A percentile compares a stretch with the other conserved stretches of the same genome.
phyloP scores from a whole-genome alignment of 176 grass and related monocot genomes.

The Pharus latifolius region DNA sequence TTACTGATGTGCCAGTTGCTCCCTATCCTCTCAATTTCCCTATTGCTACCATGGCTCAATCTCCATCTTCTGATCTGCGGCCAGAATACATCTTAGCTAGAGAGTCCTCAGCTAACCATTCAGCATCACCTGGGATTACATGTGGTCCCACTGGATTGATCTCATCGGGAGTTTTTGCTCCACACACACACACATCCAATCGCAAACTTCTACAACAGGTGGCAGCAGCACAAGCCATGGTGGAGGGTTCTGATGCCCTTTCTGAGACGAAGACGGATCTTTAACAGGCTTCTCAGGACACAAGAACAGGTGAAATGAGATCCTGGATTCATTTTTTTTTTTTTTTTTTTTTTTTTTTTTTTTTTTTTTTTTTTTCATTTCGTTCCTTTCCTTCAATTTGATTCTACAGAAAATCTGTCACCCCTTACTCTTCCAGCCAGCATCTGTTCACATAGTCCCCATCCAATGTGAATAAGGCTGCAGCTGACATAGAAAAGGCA shows the following conservation, averaged over 20 bases:
- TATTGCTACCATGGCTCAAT: constrained; percentile 37
- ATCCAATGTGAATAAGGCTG: constrained; percentile 40
- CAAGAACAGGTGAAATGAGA: constrained; percentile 31
- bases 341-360: no score
- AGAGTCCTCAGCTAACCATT: constrained; percentile 21
- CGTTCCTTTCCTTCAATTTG: constrained; percentile 12
- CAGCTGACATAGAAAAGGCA: constrained; percentile 41
- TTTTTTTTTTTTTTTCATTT: no score
- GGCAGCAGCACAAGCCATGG: not conserved
- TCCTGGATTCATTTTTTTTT: constrained; percentile 7
- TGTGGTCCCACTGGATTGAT: constrained; percentile 29
- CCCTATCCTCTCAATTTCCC: constrained; percentile 38
- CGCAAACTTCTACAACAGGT: constrained; percentile 23
- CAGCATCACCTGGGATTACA: constrained; percentile 17
- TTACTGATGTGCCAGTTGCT: constrained; percentile 48
- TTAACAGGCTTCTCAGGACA: constrained; percentile 11
- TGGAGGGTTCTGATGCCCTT: constrained; percentile 13
- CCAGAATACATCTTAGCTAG: constrained; percentile 35
- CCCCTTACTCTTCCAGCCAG: not conserved
- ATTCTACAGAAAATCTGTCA: not conserved
- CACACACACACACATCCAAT: constrained; percentile 45
- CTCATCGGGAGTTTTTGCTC: constrained; percentile 29
- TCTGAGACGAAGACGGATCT: constrained; percentile 12
- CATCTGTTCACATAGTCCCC: constrained; percentile 1
- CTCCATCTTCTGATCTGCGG: constrained; percentile 34